These are phyloP conservation scores for Psilocybe cubensis DNA, from an alignment of 768 basidiomycete genomes.

Conservation along the genomic window DNA sequence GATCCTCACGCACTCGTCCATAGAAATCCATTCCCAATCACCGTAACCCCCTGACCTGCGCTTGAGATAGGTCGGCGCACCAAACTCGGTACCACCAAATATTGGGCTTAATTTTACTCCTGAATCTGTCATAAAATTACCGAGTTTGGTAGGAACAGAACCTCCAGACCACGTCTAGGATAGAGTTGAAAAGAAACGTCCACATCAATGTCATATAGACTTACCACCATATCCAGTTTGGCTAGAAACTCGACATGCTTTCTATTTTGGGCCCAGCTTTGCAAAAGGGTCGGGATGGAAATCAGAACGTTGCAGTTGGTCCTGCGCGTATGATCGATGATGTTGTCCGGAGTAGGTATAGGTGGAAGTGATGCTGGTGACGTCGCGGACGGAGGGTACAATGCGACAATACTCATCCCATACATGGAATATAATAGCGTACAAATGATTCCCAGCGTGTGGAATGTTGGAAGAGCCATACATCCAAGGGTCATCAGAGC, in stretches of 20 bases:
- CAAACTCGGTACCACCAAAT: constrained; percentile 45
- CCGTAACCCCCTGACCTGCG: constrained; percentile 21
- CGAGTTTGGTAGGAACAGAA: constrained; percentile 36
- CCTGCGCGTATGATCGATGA: constrained; percentile 35
- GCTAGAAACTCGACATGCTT: constrained; percentile 27
- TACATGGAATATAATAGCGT: constrained; percentile 36
- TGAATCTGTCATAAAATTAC: constrained; percentile 33
- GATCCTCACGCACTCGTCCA: constrained; percentile 27
- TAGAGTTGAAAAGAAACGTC: background rate
- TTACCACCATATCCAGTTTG: constrained; percentile 23
- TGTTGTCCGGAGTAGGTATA: constrained; percentile 31
- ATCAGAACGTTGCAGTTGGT: constrained; percentile 33
- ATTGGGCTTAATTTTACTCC: constrained; percentile 35
- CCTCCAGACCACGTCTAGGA: constrained; percentile 39
- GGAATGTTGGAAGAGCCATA: constrained; percentile 43
- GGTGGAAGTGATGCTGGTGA: constrained; percentile 30
- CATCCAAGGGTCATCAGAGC: constrained; percentile 19
- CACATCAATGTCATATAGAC: background rate
- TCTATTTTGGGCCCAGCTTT: constrained; percentile 37
- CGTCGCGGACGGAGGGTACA: constrained; percentile 36
- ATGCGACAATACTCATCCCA: constrained; percentile 20
- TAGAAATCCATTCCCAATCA: constrained; percentile 33
- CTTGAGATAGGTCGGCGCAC: constrained; percentile 21
- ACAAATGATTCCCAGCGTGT: constrained; percentile 32
- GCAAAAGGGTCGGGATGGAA: constrained; percentile 41